Conservation (phyloP, 1,139 yeast genomes). For the Lodderomyces margitis region DNA sequence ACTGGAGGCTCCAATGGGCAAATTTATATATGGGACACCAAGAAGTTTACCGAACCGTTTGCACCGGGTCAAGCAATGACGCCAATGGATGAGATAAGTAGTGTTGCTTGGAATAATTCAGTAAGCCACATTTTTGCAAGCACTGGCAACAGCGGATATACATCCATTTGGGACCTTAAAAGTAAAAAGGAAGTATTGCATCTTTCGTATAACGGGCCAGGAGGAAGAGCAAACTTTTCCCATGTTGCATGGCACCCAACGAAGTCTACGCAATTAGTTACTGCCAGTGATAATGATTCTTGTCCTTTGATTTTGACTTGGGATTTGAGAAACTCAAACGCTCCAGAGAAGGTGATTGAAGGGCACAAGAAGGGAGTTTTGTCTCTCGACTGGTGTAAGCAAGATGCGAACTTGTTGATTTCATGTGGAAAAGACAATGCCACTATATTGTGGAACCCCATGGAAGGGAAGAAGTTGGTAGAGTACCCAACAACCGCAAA, state of each 20-base stretch:
- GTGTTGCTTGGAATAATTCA: slow-evolving; percentile 86
- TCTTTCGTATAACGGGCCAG: slow-evolving; percentile 58
- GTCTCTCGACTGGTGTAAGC: slow-evolving; percentile 90
- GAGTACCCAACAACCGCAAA: slow-evolving; percentile 90
- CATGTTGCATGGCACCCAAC: slow-evolving; percentile 85
- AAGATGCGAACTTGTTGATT: slow-evolving; percentile 73
- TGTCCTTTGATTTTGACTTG: slow-evolving; percentile 83
- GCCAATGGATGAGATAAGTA: slow-evolving; percentile 77
- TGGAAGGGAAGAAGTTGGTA: slow-evolving; percentile 65
- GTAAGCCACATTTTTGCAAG: slow-evolving; percentile 88
- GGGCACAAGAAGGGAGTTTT: slow-evolving; percentile 90
- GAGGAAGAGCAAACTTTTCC: slow-evolving; percentile 61
- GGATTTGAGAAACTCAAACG: slow-evolving; percentile 92
- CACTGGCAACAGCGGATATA: slow-evolving; percentile 79
- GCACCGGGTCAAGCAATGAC: slow-evolving; percentile 79
- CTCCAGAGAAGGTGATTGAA: slow-evolving; percentile 70
- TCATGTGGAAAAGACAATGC: slow-evolving; percentile 92
- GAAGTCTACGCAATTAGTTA: slow-evolving; percentile 77
- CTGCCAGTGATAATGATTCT: slow-evolving; percentile 81
- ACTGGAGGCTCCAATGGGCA: slow-evolving; percentile 89
- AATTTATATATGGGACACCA: slow-evolving; percentile 85
- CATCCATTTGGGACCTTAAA: slow-evolving; percentile 93
- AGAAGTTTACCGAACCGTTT: slow-evolving; percentile 57
- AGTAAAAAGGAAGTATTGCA: slow-evolving; percentile 87
- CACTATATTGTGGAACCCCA: slow-evolving; percentile 89